phyloP scores from a whole-genome alignment of 345 rosid species.

The Leavenworthia alabamica region DNA sequence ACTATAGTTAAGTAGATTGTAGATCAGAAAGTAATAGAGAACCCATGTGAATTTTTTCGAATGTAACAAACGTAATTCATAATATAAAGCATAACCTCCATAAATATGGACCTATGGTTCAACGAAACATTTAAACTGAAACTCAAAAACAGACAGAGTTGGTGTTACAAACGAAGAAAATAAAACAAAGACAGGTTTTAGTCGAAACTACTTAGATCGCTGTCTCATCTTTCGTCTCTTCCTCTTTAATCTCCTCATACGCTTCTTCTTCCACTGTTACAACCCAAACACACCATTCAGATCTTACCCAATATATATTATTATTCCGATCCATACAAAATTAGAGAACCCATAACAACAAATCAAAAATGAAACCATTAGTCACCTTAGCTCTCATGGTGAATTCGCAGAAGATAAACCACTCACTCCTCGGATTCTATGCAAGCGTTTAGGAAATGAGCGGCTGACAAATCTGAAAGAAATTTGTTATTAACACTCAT shows the following conservation, averaged over 20 bases:
- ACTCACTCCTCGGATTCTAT: constrained; percentile 20
- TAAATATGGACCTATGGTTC: constrained; percentile 5
- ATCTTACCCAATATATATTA: not conserved
- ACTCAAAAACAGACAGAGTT: constrained; percentile 4
- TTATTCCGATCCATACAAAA: not conserved
- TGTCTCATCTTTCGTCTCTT: constrained; percentile 99
- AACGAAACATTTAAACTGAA: constrained; percentile 7
- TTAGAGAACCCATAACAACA: not conserved
- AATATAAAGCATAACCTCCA: constrained; percentile 1
- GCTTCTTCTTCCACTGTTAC: constrained; percentile 97
- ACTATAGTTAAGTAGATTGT: not conserved
- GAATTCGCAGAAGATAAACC: not conserved
- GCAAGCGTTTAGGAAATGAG: not conserved
- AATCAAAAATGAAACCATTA: not conserved
- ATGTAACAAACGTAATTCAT: not conserved
- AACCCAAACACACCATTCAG: not conserved
- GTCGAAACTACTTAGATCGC: constrained; percentile 71
- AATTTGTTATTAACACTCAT: not conserved
- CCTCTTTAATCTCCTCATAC: constrained; percentile 98
- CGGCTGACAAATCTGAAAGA: not conserved
- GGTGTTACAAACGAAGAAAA: not conserved
- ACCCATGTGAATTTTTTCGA: not conserved
- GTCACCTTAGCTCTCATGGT: constrained; percentile 85
- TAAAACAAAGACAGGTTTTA: not conserved
- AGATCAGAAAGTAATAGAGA: not conserved